A percentile compares a stretch with the other conserved stretches of the same genome.
These are phyloP conservation scores for Ustilago nuda DNA, from an alignment of 1,284 basidiomycete species.

Conservation along the genomic window DNA sequence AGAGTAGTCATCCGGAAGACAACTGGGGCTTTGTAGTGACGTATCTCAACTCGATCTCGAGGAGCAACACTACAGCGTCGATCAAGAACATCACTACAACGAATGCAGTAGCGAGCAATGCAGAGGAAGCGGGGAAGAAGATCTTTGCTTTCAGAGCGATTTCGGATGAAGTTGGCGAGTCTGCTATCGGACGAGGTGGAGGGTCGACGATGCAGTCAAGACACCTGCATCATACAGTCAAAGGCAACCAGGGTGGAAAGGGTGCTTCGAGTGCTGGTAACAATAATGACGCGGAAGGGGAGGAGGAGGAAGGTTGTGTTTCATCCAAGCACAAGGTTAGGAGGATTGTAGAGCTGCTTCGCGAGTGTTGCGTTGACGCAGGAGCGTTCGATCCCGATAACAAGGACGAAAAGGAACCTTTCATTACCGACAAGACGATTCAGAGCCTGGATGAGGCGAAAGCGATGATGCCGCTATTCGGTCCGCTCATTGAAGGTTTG, in stretches of 20 bases:
- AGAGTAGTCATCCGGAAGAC: conserved; percentile 60
- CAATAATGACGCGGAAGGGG: conserved; percentile 17
- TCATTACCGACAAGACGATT: conserved; percentile 55
- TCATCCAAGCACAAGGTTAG: conserved; percentile 78
- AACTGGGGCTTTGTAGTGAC: conserved; percentile 62
- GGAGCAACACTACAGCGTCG: conserved; percentile 50
- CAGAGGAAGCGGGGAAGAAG: conserved; percentile 11
- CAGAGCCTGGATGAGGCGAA: conserved; percentile 64
- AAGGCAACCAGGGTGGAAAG: background rate
- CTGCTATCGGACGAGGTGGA: background rate
- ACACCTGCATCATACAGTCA: conserved; percentile 36
- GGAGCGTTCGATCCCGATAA: conserved; percentile 47
- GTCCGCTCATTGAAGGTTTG: conserved; percentile 58
- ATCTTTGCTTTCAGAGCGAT: conserved; percentile 62
- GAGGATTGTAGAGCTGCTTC: conserved; percentile 83
- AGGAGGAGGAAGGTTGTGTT: conserved; percentile 15
- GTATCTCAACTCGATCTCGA: conserved; percentile 44
- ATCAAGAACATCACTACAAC: conserved; percentile 52
- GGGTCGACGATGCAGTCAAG: conserved; percentile 23
- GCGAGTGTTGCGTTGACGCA: conserved; percentile 73
- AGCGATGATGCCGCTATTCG: conserved; percentile 55
- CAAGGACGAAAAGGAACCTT: conserved; percentile 17
- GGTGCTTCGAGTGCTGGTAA: background rate
- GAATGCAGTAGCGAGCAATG: conserved; percentile 7
- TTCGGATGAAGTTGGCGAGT: conserved; percentile 51